A percentile compares a stretch with the other conserved stretches of the same genome.
These are phyloP conservation scores for Rhinocladiella similis DNA, from an alignment of 2,329 filamentous ascomycete genomes.

Conservation along the genomic window DNA sequence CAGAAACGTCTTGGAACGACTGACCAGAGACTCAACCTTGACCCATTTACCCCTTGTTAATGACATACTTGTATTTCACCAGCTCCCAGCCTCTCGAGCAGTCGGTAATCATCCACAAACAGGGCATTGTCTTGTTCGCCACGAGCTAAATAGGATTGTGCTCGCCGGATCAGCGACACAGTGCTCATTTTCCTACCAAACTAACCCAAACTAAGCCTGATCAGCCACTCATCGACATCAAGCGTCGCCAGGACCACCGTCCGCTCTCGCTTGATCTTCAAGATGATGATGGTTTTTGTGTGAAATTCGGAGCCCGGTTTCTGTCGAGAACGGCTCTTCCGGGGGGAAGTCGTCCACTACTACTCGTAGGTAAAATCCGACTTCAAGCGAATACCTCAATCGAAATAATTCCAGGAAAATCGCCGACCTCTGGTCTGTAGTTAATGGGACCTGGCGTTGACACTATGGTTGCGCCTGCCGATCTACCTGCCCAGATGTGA, in stretches of 20 bases:
- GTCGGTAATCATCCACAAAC: neutral
- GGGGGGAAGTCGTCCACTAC: neutral
- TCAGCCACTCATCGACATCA: too few species aligned
- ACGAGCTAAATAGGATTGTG: neutral
- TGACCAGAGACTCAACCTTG: too few species aligned
- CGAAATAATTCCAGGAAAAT: neutral
- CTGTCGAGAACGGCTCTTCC: neutral
- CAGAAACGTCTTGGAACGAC: too few species aligned
- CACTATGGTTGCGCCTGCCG: too few species aligned
- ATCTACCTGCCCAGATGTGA: too few species aligned
- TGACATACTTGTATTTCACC: neutral
- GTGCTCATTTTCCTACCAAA: neutral
- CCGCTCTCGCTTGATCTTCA: too few species aligned
- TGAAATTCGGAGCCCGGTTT: too few species aligned
- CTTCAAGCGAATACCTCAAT: neutral
- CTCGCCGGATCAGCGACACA: neutral
- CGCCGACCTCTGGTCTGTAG: too few species aligned
- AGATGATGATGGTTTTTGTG: too few species aligned
- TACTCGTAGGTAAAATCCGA: neutral
- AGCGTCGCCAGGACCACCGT: too few species aligned
- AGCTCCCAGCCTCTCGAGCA: neutral
- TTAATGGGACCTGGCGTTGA: too few species aligned
- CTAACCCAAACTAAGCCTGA: neutral
- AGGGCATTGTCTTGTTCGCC: neutral
- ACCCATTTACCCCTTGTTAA: neutral